Evolutionary conservation across 768 basidiomycete species (phyloP).

Genomic region (Kwoniella bestiolae): DNA sequence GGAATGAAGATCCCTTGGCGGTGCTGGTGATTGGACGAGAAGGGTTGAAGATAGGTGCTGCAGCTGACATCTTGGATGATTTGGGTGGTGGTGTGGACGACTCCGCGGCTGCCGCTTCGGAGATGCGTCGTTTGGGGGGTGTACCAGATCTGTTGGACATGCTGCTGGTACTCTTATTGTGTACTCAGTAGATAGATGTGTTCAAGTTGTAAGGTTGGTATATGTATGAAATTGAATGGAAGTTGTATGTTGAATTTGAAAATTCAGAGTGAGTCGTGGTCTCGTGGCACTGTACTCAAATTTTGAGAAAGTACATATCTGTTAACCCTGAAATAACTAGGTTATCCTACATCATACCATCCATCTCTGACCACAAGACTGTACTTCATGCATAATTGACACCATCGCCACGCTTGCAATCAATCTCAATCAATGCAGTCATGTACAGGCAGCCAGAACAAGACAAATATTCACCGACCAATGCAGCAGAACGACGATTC

Average conservation of each 20-base stretch:
- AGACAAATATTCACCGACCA: no score
- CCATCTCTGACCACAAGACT: no score
- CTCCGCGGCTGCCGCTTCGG: slow-evolving; percentile 8
- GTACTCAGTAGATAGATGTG: no score
- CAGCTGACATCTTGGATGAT: slow-evolving; percentile 49
- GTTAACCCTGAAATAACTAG: no score
- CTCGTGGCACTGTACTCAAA: neutral
- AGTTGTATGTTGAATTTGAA: neutral
- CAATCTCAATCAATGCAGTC: neutral
- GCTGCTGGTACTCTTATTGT: neutral
- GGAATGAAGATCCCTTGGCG: slow-evolving; percentile 15
- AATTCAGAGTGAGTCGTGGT: neutral
- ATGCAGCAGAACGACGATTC: neutral
- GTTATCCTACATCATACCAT: neutral
- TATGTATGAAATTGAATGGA: neutral
- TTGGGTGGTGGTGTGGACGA: slow-evolving; percentile 29
- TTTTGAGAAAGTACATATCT: no score
- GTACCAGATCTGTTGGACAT: slow-evolving; percentile 33
- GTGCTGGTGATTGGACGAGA: slow-evolving; percentile 23
- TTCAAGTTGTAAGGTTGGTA: slow-evolving; percentile 1
- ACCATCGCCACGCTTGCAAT: no score
- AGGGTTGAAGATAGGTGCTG: slow-evolving; percentile 48
- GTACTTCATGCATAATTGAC: no score
- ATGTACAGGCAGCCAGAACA: neutral
- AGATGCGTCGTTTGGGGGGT: slow-evolving; percentile 37